These are phyloP conservation scores for Spinacia oleracea DNA, from an alignment of 179 eudicot species.

Conservation along the genomic window DNA sequence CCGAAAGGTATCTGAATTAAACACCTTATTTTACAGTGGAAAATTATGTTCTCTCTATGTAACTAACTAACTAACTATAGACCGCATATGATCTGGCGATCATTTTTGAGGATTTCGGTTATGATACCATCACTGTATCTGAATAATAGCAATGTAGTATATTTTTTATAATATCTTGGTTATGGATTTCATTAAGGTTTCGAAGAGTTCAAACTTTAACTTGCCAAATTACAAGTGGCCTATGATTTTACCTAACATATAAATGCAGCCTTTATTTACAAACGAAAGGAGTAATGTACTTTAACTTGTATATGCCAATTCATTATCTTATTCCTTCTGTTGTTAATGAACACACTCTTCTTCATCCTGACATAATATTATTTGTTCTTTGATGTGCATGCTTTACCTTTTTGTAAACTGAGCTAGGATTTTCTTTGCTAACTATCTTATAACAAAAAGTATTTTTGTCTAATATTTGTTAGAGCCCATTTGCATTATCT, in stretches of 20 bases:
- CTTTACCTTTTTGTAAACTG: neutral
- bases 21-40: neutral
- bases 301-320: neutral
- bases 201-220: neutral
- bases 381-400: neutral
- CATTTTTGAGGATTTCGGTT: neutral
- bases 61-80: neutral
- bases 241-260: neutral
- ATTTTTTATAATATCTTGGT: neutral
- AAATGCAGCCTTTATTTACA: neutral
- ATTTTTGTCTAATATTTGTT: neutral
- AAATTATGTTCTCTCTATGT: neutral
- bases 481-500: neutral
- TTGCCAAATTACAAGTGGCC: neutral
- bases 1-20: slow-evolving; percentile 60
- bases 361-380: neutral
- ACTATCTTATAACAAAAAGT: neutral
- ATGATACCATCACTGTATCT: neutral
- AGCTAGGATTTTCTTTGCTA: neutral
- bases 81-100: neutral
- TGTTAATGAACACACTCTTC: too few species aligned
- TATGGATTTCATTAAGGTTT: neutral
- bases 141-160: neutral
- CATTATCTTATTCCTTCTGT: too few species aligned
- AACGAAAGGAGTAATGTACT: neutral